phyloP scores from a whole-genome alignment of 352 stramenopile species.

The Pythium dissotocum region DNA sequence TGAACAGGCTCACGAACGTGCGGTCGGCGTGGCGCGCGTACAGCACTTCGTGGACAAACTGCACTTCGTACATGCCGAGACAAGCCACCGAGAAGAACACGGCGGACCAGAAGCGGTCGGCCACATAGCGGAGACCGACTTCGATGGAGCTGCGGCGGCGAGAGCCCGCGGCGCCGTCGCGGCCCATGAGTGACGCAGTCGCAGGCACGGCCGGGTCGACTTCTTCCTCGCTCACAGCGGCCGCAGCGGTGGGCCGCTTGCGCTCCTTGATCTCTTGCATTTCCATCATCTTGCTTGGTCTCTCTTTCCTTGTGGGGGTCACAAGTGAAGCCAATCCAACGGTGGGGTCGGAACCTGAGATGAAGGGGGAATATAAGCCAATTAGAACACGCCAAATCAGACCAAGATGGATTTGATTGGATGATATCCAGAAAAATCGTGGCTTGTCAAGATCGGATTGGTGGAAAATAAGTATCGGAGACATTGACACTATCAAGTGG shows the following conservation, averaged over 20 bases:
- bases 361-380: not conserved
- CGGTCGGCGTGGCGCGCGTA: slow-evolving; percentile 53
- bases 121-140: slow-evolving; percentile 43
- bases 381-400: not conserved
- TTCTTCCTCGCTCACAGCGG: slow-evolving; percentile 26
- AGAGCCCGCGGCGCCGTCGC: slow-evolving; percentile 4
- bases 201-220: slow-evolving; percentile 43
- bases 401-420: not conserved
- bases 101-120: slow-evolving; percentile 60
- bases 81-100: slow-evolving; percentile 52
- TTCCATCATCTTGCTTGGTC: slow-evolving; percentile 42
- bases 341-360: not conserved
- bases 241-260: slow-evolving; percentile 14
- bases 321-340: slow-evolving; percentile 1
- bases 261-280: slow-evolving; percentile 65
- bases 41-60: slow-evolving; percentile 61
- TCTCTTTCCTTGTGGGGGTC: slow-evolving; percentile 1
- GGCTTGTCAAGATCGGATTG: not conserved
- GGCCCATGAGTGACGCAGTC: slow-evolving; percentile 22
- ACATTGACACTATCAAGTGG: not conserved
- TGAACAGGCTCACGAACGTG: slow-evolving; percentile 50
- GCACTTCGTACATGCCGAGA: slow-evolving; percentile 56
- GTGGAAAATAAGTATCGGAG: not conserved
- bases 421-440: not conserved
- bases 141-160: slow-evolving; percentile 29